Percentiles rank a stretch among this genome's conserved stretches.
Conservation (phyloP, 768 basidiomycete species). For the Pleurotus pulmonarius region DNA sequence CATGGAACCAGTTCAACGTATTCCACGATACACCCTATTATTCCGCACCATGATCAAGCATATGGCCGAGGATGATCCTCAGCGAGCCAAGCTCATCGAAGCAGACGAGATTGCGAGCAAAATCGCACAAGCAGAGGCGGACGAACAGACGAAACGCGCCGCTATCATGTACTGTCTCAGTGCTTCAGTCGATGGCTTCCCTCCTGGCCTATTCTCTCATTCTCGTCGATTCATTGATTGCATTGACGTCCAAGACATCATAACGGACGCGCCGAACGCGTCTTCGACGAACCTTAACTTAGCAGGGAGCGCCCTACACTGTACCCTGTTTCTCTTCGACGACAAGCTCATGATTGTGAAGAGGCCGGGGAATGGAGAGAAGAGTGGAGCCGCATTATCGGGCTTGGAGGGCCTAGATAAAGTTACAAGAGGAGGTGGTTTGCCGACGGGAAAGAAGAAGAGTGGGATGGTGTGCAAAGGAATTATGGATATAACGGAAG, state of each 20-base stretch:
- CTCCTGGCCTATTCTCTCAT: conserved; percentile 85
- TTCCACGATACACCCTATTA: conserved; percentile 90
- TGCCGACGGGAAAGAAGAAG: conserved; percentile 68
- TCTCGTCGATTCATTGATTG: conserved; percentile 86
- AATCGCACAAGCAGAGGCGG: conserved; percentile 89
- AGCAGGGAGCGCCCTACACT: conserved; percentile 58
- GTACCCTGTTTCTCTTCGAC: conserved; percentile 89
- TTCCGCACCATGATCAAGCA: conserved; percentile 91
- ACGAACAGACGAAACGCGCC: conserved; percentile 87
- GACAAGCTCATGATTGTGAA: conserved; percentile 93
- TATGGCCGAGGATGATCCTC: conserved; percentile 75
- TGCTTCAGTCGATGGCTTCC: conserved; percentile 86
- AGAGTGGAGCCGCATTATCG: conserved; percentile 62
- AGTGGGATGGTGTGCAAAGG: conserved; percentile 82
- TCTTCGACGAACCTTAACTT: conserved; percentile 33
- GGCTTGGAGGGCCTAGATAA: conserved; percentile 81
- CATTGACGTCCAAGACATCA: conserved; percentile 86
- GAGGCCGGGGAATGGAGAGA: conserved; percentile 74
- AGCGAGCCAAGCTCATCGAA: conserved; percentile 74
- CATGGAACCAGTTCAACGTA: conserved; percentile 95
- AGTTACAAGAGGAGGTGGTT: conserved; percentile 56
- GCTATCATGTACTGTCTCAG: conserved; percentile 84
- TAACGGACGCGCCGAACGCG: conserved; percentile 45
- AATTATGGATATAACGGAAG: conserved; percentile 78
- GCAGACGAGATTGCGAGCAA: conserved; percentile 85